Conservation (phyloP, 805 yeast genomes). For the Ogataea parapolymorpha region DNA sequence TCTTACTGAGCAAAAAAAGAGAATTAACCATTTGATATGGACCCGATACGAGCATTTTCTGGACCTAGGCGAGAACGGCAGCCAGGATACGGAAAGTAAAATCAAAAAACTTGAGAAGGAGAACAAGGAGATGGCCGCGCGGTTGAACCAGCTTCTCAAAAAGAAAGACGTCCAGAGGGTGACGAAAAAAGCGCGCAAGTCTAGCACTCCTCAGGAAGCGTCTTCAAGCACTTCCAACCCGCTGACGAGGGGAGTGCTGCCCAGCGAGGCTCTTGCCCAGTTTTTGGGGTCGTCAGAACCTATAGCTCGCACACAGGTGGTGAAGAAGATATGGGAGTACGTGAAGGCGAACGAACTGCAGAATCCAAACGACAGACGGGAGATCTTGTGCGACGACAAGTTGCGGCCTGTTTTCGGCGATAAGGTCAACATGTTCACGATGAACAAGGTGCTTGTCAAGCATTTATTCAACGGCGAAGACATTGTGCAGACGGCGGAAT, state of each 20-base stretch:
- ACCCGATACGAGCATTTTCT: constrained; percentile 45
- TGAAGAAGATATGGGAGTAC: constrained; percentile 66
- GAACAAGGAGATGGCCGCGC: constrained; percentile 42
- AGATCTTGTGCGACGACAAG: constrained; percentile 59
- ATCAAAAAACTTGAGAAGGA: constrained; percentile 36
- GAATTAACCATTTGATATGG: constrained; percentile 57
- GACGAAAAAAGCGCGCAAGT: constrained; percentile 13
- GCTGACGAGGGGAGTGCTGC: constrained; percentile 41
- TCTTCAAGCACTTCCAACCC: constrained; percentile 35
- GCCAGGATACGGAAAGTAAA: constrained; percentile 10
- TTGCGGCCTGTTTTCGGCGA: constrained; percentile 59
- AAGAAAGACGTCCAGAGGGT: constrained; percentile 14
- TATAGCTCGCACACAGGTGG: constrained; percentile 66
- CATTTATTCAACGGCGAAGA: constrained; percentile 41
- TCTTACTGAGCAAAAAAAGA: constrained; percentile 46
- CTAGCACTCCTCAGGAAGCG: constrained; percentile 7
- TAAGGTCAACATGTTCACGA: constrained; percentile 52
- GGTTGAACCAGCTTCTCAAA: constrained; percentile 30
- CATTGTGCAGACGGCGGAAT: constrained; percentile 1
- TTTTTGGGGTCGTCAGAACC: constrained; percentile 43
- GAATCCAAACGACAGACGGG: constrained; percentile 62
- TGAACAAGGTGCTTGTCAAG: constrained; percentile 52
- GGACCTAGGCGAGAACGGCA: constrained; percentile 36
- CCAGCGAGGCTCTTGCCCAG: constrained; percentile 50
- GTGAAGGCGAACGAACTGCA: constrained; percentile 62